Base-by-base conservation (phyloP, 495 filamentous ascomycete genomes). In the Immersiella caudata region DNA sequence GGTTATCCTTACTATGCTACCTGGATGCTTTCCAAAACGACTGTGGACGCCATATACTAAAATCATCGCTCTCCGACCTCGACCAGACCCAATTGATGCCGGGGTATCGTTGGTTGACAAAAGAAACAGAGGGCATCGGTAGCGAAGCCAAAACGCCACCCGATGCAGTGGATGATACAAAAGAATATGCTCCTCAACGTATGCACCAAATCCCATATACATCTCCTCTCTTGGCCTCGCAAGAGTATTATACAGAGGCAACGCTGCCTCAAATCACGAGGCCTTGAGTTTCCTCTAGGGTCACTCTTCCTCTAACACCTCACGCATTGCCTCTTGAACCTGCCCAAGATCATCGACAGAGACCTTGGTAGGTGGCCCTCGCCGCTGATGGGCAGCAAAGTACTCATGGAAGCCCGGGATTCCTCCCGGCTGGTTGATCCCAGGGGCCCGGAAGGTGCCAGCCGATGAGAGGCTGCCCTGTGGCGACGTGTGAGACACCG, bases 371-470 rank as follows among this genome's bases (percentile, higher is more conserved):
- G 79, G 80, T n/a, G 74, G 68, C 21, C 71, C 79, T 24, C 75
- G 77, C 25, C 76, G 75, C 67, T 77, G 72, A n/a, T 79, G 78
- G 24, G 73, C 72, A 6, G 75, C 76, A 66, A 75, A 75, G 61
- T 79, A 80, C 35, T 81, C 76, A 6, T 78, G 68, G 55, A 86
- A 85, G 1, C 85, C 84, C 0, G 85, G 84, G 24, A 87, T 78
- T 5, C 75, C 71, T 2, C 85, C 85, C 0, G 79, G 78, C 69
- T 87, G 85, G 66, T 87, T 87, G 67, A 86, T 83, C 0, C 85
- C 85, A 7, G 84, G 80, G 0, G 78, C 65, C 14, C 83, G 79
- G 72, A 75, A 74, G 24, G 68, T 58, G 2, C 67, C 63, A 7
- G 58, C 58, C 0, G 68, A 62, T 0, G 69, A 58, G 11, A 73